phyloP scores from a whole-genome alignment of 352 stramenopile species.

The Saprolegnia diclina region DNA sequence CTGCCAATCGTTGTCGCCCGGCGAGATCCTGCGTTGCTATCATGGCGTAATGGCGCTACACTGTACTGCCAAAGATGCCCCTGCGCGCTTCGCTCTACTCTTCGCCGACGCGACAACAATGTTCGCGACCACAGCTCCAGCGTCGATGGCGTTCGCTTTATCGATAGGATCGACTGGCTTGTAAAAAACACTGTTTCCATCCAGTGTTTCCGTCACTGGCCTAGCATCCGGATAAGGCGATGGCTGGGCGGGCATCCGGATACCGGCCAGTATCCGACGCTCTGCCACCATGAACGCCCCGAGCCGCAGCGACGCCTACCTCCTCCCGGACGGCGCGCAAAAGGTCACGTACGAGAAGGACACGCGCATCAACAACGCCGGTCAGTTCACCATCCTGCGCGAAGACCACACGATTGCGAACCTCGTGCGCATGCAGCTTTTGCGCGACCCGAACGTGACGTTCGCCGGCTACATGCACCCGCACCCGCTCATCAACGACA shows the following conservation, averaged over 20 bases:
- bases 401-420: constrained; percentile 98
- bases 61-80: no score
- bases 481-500: constrained; percentile 95
- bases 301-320: constrained; percentile 75
- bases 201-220: no score
- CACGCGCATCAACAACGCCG: constrained; percentile 96
- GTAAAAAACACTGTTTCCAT: no score
- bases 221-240: not conserved
- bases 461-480: constrained; percentile 95
- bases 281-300: constrained; percentile 66
- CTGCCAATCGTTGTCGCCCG: no score
- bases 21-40: no score
- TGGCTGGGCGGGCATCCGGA: not conserved
- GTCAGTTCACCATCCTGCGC: constrained; percentile 96
- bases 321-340: constrained; percentile 75
- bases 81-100: no score
- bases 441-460: constrained; percentile 81
- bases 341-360: constrained; percentile 95
- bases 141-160: no score
- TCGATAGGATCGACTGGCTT: no score
- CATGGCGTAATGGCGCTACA: no score
- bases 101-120: no score
- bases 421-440: constrained; percentile 95
- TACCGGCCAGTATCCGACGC: not conserved
- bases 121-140: no score